Conservation (phyloP, 2,329 filamentous ascomycete species). For the Orbilia ellipsospora region DNA sequence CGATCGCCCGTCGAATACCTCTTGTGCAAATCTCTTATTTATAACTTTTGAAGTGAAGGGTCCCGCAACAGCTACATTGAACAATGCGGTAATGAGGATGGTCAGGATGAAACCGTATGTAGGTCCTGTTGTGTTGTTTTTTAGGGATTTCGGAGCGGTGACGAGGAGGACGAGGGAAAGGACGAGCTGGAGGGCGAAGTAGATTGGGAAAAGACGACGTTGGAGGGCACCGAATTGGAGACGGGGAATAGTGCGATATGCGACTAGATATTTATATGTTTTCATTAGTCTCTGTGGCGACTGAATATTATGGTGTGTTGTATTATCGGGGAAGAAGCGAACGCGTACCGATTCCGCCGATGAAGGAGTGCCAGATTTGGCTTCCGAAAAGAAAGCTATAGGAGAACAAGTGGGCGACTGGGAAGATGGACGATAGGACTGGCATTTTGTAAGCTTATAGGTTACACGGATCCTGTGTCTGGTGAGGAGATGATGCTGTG, state of each 20-base stretch:
- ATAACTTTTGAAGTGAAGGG: slow-evolving; percentile 81
- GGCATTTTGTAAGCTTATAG: slow-evolving; percentile 52
- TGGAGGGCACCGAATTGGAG: slow-evolving; percentile 85
- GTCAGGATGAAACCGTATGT: slow-evolving; percentile 35
- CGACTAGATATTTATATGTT: slow-evolving; percentile 70
- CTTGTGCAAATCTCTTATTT: slow-evolving; percentile 80
- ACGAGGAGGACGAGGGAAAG: slow-evolving; percentile 78
- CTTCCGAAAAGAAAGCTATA: slow-evolving; percentile 89
- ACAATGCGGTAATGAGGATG: slow-evolving; percentile 37
- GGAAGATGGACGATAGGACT: slow-evolving; percentile 55
- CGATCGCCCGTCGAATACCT: slow-evolving; percentile 60
- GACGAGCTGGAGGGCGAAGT: slow-evolving; percentile 84
- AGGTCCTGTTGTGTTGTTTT: slow-evolving; percentile 26
- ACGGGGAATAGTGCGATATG: slow-evolving; percentile 80
- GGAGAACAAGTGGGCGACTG: slow-evolving; percentile 56
- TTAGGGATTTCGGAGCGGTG: slow-evolving; percentile 77
- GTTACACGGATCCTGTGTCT: not conserved
- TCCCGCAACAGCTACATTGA: slow-evolving; percentile 68
- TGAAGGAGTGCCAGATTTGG: slow-evolving; percentile 87
- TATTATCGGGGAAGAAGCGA: not conserved
- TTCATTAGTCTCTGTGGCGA: not conserved
- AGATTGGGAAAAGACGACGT: slow-evolving; percentile 83
- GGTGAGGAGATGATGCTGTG: too few relatives aligned
- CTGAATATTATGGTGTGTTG: too few relatives aligned
- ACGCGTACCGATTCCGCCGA: slow-evolving; percentile 64